These are phyloP conservation scores for Trametes sanguinea DNA, from an alignment of 768 basidiomycete genomes.

Conservation along the genomic window DNA sequence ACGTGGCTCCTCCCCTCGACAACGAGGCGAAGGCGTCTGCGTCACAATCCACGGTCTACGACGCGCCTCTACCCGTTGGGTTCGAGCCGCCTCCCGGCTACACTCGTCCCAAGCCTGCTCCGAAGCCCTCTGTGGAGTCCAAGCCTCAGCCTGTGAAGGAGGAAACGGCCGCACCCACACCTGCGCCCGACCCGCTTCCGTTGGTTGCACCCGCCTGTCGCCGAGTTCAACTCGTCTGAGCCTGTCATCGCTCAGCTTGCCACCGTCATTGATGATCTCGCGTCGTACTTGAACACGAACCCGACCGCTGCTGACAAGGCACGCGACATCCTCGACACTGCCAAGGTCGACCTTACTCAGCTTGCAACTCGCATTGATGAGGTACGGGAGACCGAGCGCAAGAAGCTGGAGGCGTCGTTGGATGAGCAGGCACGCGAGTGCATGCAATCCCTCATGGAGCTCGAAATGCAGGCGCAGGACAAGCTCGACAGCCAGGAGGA, in stretches of 20 bases:
- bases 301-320: constrained; percentile 69
- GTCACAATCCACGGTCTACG: constrained; percentile 51
- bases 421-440: constrained; percentile 89
- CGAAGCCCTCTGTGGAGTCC: constrained; percentile 10
- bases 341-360: constrained; percentile 77
- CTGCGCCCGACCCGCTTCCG: constrained; percentile 56
- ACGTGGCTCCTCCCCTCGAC: constrained; percentile 29
- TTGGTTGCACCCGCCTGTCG: constrained; percentile 80
- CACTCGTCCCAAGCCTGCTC: constrained; percentile 51
- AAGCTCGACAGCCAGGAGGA: constrained; percentile 85
- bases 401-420: constrained; percentile 60
- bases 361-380: constrained; percentile 77
- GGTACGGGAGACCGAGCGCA: constrained; percentile 78
- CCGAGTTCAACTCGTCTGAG: constrained; percentile 71
- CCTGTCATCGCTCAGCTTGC: constrained; percentile 94
- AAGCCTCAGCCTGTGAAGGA: constrained; percentile 25
- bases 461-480: constrained; percentile 85
- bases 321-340: constrained; percentile 73
- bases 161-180: constrained; percentile 32
- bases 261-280: constrained; percentile 88
- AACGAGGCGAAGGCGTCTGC: constrained; percentile 21
- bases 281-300: constrained; percentile 77
- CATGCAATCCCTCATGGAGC: constrained; percentile 72
- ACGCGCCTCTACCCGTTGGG: constrained; percentile 81
- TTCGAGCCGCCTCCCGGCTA: constrained; percentile 94